Percentiles rank a stretch among this genome's conserved stretches.
Conservation (phyloP, 768 basidiomycete species). For the Filobasidium wieringae region DNA sequence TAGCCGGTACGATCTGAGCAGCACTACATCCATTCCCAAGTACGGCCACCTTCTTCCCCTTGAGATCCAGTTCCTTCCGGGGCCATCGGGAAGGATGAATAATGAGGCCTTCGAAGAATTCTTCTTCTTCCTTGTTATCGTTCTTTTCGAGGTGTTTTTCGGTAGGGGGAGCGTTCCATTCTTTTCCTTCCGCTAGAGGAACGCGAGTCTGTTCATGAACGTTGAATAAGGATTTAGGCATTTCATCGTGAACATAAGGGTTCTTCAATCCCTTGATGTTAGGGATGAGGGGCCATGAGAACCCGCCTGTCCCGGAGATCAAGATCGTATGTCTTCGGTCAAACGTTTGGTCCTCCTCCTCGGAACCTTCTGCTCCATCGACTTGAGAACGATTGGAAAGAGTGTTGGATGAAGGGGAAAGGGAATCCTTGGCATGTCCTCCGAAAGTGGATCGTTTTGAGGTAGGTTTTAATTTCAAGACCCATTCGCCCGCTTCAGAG, state of each 20-base stretch:
- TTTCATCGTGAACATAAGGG: slow-evolving; percentile 5
- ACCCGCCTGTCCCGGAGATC: slow-evolving; percentile 17
- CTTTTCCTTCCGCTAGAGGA: background rate
- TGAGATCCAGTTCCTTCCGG: slow-evolving; percentile 10
- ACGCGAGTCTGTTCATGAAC: background rate
- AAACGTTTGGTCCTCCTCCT: background rate
- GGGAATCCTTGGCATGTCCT: slow-evolving; percentile 3
- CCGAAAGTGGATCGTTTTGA: background rate
- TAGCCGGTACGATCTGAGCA: slow-evolving; percentile 14
- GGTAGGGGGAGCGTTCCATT: background rate
- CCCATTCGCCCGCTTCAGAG: background rate
- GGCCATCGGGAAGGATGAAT: slow-evolving; percentile 18
- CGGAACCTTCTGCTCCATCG: background rate
- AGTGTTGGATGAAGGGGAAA: background rate
- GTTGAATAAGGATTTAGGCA: background rate
- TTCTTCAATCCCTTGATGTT: slow-evolving; percentile 12
- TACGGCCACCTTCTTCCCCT: slow-evolving; percentile 16
- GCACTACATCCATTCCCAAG: slow-evolving; percentile 22
- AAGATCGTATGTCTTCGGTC: slow-evolving; percentile 8
- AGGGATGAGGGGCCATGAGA: slow-evolving; percentile 16
- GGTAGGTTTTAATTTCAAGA: slow-evolving; percentile 1
- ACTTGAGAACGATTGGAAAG: too few relatives aligned
- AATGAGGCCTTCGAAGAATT: slow-evolving; percentile 15
- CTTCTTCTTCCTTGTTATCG: background rate
- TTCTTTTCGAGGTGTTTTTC: background rate